Evolutionary conservation across 306 rosid genomes (phyloP), one percentile per base, ranked within the genome.

Genomic region (Pyrus bretschneideri): DNA sequence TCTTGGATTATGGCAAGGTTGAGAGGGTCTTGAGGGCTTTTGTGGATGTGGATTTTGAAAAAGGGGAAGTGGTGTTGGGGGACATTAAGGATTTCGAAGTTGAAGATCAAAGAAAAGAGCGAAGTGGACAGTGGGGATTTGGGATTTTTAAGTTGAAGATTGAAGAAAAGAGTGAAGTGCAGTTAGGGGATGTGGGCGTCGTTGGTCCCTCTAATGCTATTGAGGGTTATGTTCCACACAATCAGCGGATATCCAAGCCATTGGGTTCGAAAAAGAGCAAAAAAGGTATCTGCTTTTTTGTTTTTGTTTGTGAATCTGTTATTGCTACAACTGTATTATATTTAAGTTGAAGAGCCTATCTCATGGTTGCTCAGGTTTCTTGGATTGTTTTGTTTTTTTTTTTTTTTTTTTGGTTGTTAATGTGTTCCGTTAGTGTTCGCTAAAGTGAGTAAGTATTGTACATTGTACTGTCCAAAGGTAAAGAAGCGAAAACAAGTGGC

Each of bases 141-240:
- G 80, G 72, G 71, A 72, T 88, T 22, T 81, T 91, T 27, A 27
- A 70, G 74, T 76, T 95, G 90, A 85, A 46, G 83, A 95, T 95
- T 71, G 86, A 86, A 86, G 97, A 92, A 83, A 88, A 89, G 83
- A 75, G 81, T 30, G 90, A 71, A 58, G 81, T 46, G 8, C 76
- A 35, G 59, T 63, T 62, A 33, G 93, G 88, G 75, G 88, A 88
- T 69, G 79, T 84, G 77, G 72, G 81, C 69, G 89, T 90, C 93
- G 80, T 70, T 86, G 97, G 97, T 79, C 97, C 97, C 27, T 89
- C 99, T 54, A 89, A 90, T 90, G 97, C 99, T 25, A 90, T 95
- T 78, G 97, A 95, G 84, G 97, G 99, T 12, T 92, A 95, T 84
- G 88, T 95, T 15, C 99, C 97, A 2, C 84, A 72, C 61, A 84